A percentile compares a stretch with the other conserved stretches of the same genome.
Evolutionary conservation across 2,329 filamentous ascomycete genomes (phyloP).

Genomic region (Biscogniauxia marginata): DNA sequence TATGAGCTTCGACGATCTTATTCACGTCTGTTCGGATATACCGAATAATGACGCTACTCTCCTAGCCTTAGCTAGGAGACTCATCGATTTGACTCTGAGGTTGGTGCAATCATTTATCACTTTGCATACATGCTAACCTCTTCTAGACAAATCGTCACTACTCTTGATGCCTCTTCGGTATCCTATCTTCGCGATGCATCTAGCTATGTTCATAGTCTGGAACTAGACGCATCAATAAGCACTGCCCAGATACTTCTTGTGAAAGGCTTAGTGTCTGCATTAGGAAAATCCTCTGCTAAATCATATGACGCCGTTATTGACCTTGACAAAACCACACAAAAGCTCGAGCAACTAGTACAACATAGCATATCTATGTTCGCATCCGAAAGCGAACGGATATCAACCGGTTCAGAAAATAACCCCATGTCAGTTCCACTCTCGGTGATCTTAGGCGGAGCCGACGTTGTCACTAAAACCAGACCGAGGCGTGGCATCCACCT

Average conservation of each 20-base stretch:
- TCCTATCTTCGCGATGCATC: constrained; percentile 26
- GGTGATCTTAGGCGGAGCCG: constrained; percentile 23
- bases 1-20: constrained; percentile 31
- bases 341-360: constrained; percentile 24
- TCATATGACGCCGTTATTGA: constrained; percentile 12
- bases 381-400: constrained; percentile 12
- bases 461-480: constrained; percentile 13
- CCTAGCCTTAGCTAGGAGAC: constrained; percentile 22
- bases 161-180: constrained; percentile 21
- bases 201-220: constrained; percentile 21
- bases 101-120: constrained; percentile 6
- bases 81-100: constrained; percentile 29
- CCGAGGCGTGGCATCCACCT: constrained; percentile 20
- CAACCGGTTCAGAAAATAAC: constrained; percentile 11
- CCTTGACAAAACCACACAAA: constrained; percentile 15
- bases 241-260: constrained; percentile 24
- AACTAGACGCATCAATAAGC: constrained; percentile 7
- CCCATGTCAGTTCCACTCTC: constrained; percentile 17
- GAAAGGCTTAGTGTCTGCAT: constrained; percentile 23
- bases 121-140: constrained; percentile 13
- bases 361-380: constrained; percentile 21
- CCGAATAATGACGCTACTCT: constrained; percentile 11
- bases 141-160: constrained; percentile 27
- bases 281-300: constrained; percentile 16
- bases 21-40: constrained; percentile 23